These are phyloP conservation scores for Cladophialophora exuberans DNA, from an alignment of 2,329 filamentous ascomycete species.

Conservation along the genomic window DNA sequence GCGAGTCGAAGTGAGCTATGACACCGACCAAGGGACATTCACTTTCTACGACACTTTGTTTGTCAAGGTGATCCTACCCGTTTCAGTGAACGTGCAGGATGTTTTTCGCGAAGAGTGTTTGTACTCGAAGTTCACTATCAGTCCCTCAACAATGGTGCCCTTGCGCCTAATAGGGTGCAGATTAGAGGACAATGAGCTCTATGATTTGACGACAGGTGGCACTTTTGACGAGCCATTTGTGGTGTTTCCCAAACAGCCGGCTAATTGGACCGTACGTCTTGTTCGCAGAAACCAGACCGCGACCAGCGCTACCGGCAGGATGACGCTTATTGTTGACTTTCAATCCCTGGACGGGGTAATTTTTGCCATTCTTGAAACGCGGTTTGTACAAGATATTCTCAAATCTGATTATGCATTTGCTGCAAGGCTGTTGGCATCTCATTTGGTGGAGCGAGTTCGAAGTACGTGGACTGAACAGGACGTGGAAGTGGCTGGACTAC, in stretches of 20 bases:
- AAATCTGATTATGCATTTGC: constrained; percentile 52
- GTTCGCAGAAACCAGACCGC: constrained; percentile 12
- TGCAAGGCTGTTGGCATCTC: constrained; percentile 55
- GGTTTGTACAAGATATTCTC: constrained; percentile 53
- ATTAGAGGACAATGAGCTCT: constrained; percentile 69
- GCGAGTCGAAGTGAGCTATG: constrained; percentile 75
- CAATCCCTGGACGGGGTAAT: constrained; percentile 77
- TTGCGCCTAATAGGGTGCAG: constrained; percentile 72
- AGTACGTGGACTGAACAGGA: constrained; percentile 51
- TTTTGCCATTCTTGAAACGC: constrained; percentile 48
- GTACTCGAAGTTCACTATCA: constrained; percentile 89
- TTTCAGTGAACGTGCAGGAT: constrained; percentile 96
- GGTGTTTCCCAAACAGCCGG: constrained; percentile 80
- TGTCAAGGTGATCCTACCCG: constrained; percentile 73
- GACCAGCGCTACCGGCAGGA: constrained; percentile 3
- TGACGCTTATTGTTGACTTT: constrained; percentile 71
- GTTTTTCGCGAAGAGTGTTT: constrained; percentile 82
- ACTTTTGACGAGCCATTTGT: constrained; percentile 52
- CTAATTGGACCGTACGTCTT: constrained; percentile 51
- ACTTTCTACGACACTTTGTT: constrained; percentile 64
- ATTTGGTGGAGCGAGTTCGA: constrained; percentile 52
- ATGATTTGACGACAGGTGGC: constrained; percentile 57
- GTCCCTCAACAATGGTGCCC: constrained; percentile 75
- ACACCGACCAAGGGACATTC: constrained; percentile 68
- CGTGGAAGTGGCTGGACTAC: constrained; percentile 58